A percentile compares a stretch with the other conserved stretches of the same genome.
Evolutionary conservation across 352 stramenopile genomes (phyloP).

Genomic region (Phytophthora melonis): DNA sequence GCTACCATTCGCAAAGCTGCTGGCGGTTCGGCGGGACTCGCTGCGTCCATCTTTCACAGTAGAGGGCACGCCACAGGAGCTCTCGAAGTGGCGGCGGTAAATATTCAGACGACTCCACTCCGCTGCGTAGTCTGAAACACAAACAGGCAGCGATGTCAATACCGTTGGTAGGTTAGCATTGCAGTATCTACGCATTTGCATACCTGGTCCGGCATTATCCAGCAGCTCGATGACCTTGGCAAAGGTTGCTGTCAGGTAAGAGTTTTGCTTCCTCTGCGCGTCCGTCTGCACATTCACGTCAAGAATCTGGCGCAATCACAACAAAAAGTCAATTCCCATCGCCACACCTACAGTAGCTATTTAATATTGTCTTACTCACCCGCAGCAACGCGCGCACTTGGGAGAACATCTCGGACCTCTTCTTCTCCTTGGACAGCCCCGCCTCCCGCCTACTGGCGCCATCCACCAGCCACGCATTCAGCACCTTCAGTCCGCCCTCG

Average conservation of each 20-base stretch:
- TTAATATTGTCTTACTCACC: slow-evolving; percentile 34
- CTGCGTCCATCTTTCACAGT: slow-evolving; percentile 50
- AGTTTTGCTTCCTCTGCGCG: slow-evolving; percentile 67
- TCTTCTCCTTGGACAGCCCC: slow-evolving; percentile 66
- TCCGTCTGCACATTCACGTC: slow-evolving; percentile 81
- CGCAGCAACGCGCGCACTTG: slow-evolving; percentile 80
- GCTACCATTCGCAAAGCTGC: slow-evolving; percentile 21
- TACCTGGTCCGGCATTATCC: slow-evolving; percentile 70
- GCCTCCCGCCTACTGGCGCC: slow-evolving; percentile 47
- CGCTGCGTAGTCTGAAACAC: slow-evolving; percentile 60
- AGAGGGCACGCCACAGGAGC: slow-evolving; percentile 68
- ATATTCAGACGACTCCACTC: slow-evolving; percentile 85
- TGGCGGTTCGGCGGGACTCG: slow-evolving; percentile 24
- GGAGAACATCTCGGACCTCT: slow-evolving; percentile 74
- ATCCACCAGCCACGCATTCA: slow-evolving; percentile 79
- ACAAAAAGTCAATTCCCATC: slow-evolving; percentile 13
- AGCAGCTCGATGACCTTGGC: slow-evolving; percentile 71
- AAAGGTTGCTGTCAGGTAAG: slow-evolving; percentile 69
- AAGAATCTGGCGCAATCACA: slow-evolving; percentile 53
- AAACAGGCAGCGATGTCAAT: not conserved
- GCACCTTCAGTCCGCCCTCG: slow-evolving; percentile 73
- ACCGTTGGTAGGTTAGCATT: not conserved
- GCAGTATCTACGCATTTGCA: not conserved
- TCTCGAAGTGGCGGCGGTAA: slow-evolving; percentile 83
- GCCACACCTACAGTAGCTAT: not conserved